Percentiles rank a stretch among this genome's conserved stretches.
These are phyloP conservation scores for Aspergillus tubingensis DNA, from an alignment of 2,329 filamentous ascomycete genomes.

Conservation along the genomic window DNA sequence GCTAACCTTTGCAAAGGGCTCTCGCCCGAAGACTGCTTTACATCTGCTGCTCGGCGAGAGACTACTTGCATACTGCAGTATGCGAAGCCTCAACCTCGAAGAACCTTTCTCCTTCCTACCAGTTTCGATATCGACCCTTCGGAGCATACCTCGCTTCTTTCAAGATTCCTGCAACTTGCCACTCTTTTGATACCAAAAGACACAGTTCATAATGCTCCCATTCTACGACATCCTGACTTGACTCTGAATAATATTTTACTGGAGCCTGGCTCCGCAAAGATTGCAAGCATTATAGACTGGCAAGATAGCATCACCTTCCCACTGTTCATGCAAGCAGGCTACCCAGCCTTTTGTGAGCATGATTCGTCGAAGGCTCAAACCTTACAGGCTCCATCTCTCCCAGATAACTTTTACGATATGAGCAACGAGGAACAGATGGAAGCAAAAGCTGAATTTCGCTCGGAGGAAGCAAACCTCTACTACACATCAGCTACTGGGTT, in stretches of 20 bases:
- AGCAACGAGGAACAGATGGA: too few species aligned
- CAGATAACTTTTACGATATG: conserved; percentile 20
- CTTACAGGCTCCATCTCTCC: conserved; percentile 27
- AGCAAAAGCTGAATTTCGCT: too few species aligned
- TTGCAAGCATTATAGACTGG: conserved; percentile 32
- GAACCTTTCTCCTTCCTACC: conserved; percentile 31
- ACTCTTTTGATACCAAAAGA: conserved; percentile 18
- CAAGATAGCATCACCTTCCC: conserved; percentile 30
- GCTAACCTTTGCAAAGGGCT: conserved; percentile 16
- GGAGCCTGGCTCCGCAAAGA: conserved; percentile 26
- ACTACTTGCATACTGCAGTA: conserved; percentile 22
- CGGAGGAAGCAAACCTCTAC: too few species aligned
- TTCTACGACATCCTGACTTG: conserved; percentile 31
- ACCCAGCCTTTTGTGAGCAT: conserved; percentile 31
- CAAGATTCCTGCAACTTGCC: conserved; percentile 26
- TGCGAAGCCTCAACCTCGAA: conserved; percentile 28
- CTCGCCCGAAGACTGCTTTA: conserved; percentile 24
- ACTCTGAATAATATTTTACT: conserved; percentile 31
- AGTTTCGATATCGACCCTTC: conserved; percentile 24
- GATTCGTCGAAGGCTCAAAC: conserved; percentile 26
- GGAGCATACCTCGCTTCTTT: conserved; percentile 28
- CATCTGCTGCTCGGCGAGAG: conserved; percentile 30
- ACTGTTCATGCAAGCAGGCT: conserved; percentile 29
- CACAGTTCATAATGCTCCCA: conserved; percentile 18
- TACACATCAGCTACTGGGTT: too few species aligned